Base-by-base conservation (phyloP, 371 early-diverging fungal species). In the Furculomyces boomerangus region DNA sequence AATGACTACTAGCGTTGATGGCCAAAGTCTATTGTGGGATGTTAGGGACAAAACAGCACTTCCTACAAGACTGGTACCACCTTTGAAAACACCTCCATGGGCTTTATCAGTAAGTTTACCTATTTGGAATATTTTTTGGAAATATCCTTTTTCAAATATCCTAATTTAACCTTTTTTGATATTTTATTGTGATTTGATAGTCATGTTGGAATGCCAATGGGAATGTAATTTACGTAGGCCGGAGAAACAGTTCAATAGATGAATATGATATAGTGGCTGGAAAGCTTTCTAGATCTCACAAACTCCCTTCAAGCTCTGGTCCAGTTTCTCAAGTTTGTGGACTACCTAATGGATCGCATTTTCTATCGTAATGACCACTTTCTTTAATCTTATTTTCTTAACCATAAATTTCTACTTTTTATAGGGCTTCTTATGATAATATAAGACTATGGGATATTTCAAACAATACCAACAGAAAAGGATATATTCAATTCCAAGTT, bases 251-350 rank as follows among this genome's bases (percentile, higher is more conserved):
- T 28, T 68, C 63, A 56, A 86, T 96, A 16, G 95, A 96, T 64
- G 93, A 91, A 65, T 90, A 76, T 67, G 90, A 92, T 63, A 70
- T 83, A 59, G 74, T 66, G 0, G 73, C 74, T 37, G 84, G 83
- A 22, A 71, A 74, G 39, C 62, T 76, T 39, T 64, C 85, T 13
- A 78, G 83, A 39, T 74, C 82, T 0, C 71, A 93, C 50, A 75
- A 75, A 32, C 77, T 96, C 73, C 95, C 97, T 18, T 71, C 73
- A 24, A 87, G 86, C 62, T 92, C 93, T 13, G 97, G 97, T 0
- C 84, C 90, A 0, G 93, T 96, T 1, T 80, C 81, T 1, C 76
- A 68, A 61, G 86, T 96, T 24, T 64, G 71, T 16, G 68, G 73
- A 39, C 71, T 91, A 76, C 81, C 85, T 3, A 91, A 91, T 60